Percentiles rank a stretch among this genome's conserved stretches.
phyloP scores from a whole-genome alignment of 208 protist genomes.

The Wallacemonas collosoma region DNA sequence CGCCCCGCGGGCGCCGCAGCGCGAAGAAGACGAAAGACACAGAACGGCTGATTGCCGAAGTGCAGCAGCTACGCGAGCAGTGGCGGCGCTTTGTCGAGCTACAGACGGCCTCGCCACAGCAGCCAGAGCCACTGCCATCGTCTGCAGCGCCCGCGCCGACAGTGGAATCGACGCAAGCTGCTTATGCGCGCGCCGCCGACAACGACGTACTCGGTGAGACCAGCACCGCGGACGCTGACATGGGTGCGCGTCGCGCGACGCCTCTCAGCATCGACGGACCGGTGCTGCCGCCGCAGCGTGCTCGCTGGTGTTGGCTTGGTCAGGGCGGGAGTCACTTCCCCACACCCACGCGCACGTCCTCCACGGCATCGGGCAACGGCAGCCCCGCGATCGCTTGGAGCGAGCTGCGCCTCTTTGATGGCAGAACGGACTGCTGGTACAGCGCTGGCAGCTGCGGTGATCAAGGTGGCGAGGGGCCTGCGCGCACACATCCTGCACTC shows the following conservation, averaged over 20 bases:
- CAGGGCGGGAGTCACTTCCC: conserved; percentile 24
- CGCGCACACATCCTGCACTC: too few relatives aligned
- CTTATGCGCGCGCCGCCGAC: too few relatives aligned
- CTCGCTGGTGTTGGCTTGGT: conserved; percentile 38
- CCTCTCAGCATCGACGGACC: not conserved
- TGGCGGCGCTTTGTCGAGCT: conserved; percentile 41
- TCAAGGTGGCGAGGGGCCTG: too few relatives aligned
- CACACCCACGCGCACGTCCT: conserved; percentile 9
- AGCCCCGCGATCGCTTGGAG: conserved; percentile 35
- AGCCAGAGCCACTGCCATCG: too few relatives aligned
- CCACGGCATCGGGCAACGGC: not conserved
- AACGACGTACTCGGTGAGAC: too few relatives aligned
- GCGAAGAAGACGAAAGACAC: not conserved
- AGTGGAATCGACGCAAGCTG: too few relatives aligned
- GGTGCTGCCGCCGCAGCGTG: conserved; percentile 14
- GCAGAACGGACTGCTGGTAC: conserved; percentile 56
- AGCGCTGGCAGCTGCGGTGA: conserved; percentile 21
- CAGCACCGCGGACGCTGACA: too few relatives aligned
- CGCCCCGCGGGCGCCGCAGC: not conserved
- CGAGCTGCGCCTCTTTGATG: conserved; percentile 37
- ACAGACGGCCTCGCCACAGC: too few relatives aligned
- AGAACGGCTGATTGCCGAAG: conserved; percentile 26
- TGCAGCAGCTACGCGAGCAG: conserved; percentile 50
- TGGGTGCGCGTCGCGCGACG: too few relatives aligned
- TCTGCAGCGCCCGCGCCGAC: too few relatives aligned